Base-by-base conservation (phyloP, 345 rosid genomes). In the Heritiera littoralis region DNA sequence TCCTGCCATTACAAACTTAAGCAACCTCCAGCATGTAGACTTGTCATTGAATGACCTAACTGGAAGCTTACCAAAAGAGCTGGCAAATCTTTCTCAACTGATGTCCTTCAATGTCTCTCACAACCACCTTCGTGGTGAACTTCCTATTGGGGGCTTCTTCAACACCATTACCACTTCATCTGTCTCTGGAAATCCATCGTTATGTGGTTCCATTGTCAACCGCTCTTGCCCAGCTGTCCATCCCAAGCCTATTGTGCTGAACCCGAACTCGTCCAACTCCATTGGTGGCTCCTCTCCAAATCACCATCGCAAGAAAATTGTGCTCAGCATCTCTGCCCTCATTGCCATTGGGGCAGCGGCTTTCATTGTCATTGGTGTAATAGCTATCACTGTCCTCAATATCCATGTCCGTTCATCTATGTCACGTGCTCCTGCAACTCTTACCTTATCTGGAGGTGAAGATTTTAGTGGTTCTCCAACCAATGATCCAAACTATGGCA, bases 281-380 rank as follows among this genome's bases (percentile, higher is more conserved):
- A 49, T 84, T 52, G 83, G 80, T 52, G 80, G 72, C 74, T 84
- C 90, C 65, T 83, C 88, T 60, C 78, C 79, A 40, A 82, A 79
- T 77, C 84, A 80, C 77, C 91, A 75, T 35, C 89, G 87, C 84
- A 90, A 88, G 87, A 86, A 88, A 80, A 89, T 90, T 70, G 86
- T 91, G 74, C 89, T 96, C 30, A 96, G 99, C 88, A 90, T 93
- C 73, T 96, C 99, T 30, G 93, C 97, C 30, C 89, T 96, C 61
- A 90, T 96, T 78, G 98, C 98, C 41, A 96, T 97, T 52, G 97
- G 95, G 1, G 98, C 98, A 3, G 98, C 99, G 14, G 97, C 91
- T 76, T 87, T 91, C 71, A 97, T 97, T 66, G 89, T 86, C 74
- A 76, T 94, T 1, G 98, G 99, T 38, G 99, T 97, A n/a, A 85